A percentile compares a stretch with the other conserved stretches of the same genome.
Evolutionary conservation across 2,329 filamentous ascomycete genomes (phyloP).

Genomic region (Aspergillus terreus): DNA sequence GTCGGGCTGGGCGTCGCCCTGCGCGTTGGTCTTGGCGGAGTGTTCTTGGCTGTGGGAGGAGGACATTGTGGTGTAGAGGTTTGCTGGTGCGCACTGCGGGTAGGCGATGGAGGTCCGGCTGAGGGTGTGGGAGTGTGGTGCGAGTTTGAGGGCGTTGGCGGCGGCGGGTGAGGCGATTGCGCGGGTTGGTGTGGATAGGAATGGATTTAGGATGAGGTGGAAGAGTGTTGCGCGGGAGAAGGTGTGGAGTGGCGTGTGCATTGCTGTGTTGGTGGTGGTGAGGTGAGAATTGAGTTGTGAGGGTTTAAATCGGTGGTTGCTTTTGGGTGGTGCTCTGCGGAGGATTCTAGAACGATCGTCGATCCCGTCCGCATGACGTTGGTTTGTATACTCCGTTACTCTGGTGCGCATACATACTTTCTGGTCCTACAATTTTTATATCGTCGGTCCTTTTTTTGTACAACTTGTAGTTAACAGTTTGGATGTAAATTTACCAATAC

Average conservation of each 20-base stretch:
- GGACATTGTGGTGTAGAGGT: constrained; percentile 22
- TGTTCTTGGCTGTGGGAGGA: constrained; percentile 10
- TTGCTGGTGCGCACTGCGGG: constrained; percentile 22
- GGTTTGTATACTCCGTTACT: not conserved
- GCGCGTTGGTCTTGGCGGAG: constrained; percentile 3
- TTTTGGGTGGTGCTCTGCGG: constrained; percentile 1
- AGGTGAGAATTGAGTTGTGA: not conserved
- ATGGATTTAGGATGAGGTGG: constrained; percentile 18
- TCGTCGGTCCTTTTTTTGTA: too few species aligned
- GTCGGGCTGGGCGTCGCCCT: constrained; percentile 9
- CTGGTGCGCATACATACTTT: too few species aligned
- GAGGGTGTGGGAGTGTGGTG: not conserved
- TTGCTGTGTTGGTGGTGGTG: constrained; percentile 10
- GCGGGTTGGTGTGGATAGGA: constrained; percentile 16
- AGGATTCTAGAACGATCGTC: constrained; percentile 17
- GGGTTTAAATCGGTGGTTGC: not conserved
- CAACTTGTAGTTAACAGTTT: too few species aligned
- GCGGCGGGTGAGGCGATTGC: constrained; percentile 8
- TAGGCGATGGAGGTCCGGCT: constrained; percentile 23
- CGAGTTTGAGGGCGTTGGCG: constrained; percentile 5
- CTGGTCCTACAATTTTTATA: too few species aligned
- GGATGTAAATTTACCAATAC: too few species aligned
- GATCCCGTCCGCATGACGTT: not conserved
- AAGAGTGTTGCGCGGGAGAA: constrained; percentile 26
- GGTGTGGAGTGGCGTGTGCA: constrained; percentile 26